Evolutionary conservation across 164 flowering plant species (phyloP).

Genomic region (Hamamelis virginiana): DNA sequence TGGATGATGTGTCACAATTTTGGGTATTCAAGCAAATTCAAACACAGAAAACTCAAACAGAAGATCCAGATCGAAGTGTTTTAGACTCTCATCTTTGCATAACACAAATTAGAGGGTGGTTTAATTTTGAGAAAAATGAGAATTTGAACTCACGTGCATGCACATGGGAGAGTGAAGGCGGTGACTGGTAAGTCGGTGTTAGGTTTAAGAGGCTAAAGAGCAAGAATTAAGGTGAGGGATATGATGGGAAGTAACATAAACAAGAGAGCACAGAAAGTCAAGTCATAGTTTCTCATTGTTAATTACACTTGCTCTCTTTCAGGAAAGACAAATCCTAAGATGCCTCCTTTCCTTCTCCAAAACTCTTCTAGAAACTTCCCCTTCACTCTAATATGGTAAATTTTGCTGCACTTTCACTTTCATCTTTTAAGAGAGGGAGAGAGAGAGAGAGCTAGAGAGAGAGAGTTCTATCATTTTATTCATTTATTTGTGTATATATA

Average conservation of each 20-base stretch:
- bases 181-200: conserved; percentile 4
- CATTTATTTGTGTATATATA: background rate
- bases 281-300: conserved; percentile 17
- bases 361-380: conserved; percentile 51
- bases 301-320: conserved; percentile 27
- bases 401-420: conserved; percentile 41
- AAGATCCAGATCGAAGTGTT: no score
- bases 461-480: background rate
- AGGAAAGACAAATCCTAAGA: conserved; percentile 60
- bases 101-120: no score
- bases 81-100: no score
- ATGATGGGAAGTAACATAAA: conserved; percentile 25
- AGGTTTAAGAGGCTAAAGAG: background rate
- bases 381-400: conserved; percentile 29
- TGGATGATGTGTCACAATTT: no score
- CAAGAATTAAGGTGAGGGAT: no score
- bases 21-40: no score
- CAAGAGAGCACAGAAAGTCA: conserved; percentile 33
- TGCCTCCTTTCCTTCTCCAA: conserved; percentile 44
- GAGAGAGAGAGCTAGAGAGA: conserved; percentile 6
- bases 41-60: no score
- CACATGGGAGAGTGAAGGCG: conserved; percentile 7
- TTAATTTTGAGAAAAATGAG: background rate
- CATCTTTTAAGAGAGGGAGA: conserved; percentile 3
- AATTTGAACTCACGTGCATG: conserved; percentile 9